Evolutionary conservation across 805 yeast species (phyloP).

Genomic region (Starmerella apicola): DNA sequence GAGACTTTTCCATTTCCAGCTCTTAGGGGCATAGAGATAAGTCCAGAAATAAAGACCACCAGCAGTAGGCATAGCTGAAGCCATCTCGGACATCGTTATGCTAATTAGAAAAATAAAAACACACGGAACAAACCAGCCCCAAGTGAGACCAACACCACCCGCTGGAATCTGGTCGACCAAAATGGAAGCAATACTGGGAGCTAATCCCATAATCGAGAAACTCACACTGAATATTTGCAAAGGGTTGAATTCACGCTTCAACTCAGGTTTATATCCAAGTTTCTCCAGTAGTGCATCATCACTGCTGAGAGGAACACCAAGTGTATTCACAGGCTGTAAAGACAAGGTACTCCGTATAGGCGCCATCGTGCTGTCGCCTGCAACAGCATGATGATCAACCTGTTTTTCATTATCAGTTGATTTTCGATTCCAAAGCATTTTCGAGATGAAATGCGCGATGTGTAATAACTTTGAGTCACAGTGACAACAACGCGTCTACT

Average conservation of each 20-base stretch:
- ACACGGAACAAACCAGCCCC: constrained; percentile 63
- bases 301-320: constrained; percentile 4
- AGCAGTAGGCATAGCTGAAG: constrained; percentile 59
- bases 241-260: constrained; percentile 47
- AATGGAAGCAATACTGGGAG: constrained; percentile 46
- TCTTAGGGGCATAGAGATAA: constrained; percentile 49
- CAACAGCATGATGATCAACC: too few species aligned
- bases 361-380: too few species aligned
- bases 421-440: too few species aligned
- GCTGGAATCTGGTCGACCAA: constrained; percentile 42
- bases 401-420: too few species aligned
- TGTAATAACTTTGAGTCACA: too few species aligned
- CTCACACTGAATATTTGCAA: constrained; percentile 60
- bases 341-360: not conserved
- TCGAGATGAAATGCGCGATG: too few species aligned
- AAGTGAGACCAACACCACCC: constrained; percentile 53
- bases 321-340: not conserved
- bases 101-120: constrained; percentile 46
- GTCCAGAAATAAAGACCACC: constrained; percentile 69
- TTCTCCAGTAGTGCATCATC: constrained; percentile 31
- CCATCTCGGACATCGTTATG: constrained; percentile 50
- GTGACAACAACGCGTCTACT: too few species aligned
- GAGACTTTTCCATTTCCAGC: constrained; percentile 32
- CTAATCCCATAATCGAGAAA: constrained; percentile 57
- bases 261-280: constrained; percentile 61